phyloP scores from a whole-genome alignment of 148 eudicot genomes.

The Limonium bicolor region DNA sequence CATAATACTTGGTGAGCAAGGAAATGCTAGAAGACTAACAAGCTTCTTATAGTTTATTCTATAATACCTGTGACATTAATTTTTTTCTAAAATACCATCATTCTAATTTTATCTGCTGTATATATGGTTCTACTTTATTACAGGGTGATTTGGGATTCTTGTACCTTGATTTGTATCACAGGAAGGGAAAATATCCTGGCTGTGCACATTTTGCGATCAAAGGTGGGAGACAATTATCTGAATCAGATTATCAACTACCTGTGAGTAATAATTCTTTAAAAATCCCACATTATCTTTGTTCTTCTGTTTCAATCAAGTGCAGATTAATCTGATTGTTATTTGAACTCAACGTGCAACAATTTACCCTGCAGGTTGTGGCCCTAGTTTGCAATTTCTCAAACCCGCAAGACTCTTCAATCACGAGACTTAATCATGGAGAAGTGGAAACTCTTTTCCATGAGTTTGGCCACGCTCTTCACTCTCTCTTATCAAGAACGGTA shows the following conservation, averaged over 20 bases:
- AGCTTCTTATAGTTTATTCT: too few species aligned
- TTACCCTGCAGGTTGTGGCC: constrained; percentile 72
- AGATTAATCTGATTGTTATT: too few species aligned
- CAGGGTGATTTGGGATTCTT: constrained; percentile 96
- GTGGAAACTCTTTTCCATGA: constrained; percentile 95
- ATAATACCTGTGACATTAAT: too few species aligned
- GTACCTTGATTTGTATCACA: constrained; percentile 83
- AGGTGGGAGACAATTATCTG: constrained; percentile 83
- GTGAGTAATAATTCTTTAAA: constrained; percentile 23
- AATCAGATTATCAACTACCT: constrained; percentile 85
- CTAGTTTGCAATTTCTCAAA: constrained; percentile 87
- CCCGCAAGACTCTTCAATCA: constrained; percentile 23
- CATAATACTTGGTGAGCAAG: too few species aligned
- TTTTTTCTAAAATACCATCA: too few species aligned
- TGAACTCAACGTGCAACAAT: too few species aligned
- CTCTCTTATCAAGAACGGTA: constrained; percentile 93
- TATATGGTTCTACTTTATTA: constrained; percentile 7
- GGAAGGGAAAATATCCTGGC: constrained; percentile 80
- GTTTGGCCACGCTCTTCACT: constrained; percentile 98
- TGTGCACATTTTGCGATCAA: constrained; percentile 97
- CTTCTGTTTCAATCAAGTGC: neutral
- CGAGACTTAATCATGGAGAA: constrained; percentile 77
- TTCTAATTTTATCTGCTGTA: too few species aligned
- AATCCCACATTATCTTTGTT: neutral
- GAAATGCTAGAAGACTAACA: too few species aligned